These are phyloP conservation scores for Trichosporon sp. DNA, from an alignment of 1,284 basidiomycete species.

Conservation along the genomic window DNA sequence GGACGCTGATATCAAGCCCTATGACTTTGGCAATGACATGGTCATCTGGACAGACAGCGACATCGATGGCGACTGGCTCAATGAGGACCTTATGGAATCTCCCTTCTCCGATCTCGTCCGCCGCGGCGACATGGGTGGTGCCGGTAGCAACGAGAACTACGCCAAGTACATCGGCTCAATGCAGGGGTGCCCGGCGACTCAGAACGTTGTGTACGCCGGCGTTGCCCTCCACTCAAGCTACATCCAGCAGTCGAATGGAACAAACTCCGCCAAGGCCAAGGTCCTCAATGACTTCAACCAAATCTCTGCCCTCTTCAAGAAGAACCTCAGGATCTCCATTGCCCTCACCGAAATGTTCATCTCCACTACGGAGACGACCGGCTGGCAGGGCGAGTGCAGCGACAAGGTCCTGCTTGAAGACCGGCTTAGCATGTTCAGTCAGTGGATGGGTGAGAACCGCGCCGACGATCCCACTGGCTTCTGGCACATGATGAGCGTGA, in stretches of 20 bases:
- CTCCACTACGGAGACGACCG: constrained; percentile 40
- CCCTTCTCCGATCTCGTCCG: constrained; percentile 7
- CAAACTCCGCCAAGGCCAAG: constrained; percentile 43
- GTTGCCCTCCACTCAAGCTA: constrained; percentile 86
- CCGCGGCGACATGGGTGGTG: constrained; percentile 31
- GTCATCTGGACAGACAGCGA: constrained; percentile 60
- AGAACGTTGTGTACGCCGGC: constrained; percentile 67
- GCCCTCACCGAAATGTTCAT: constrained; percentile 66
- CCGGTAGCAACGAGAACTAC: constrained; percentile 54
- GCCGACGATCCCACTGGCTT: constrained; percentile 66
- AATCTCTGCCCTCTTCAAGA: constrained; percentile 70
- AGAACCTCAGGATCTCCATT: constrained; percentile 77
- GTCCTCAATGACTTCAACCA: constrained; percentile 65
- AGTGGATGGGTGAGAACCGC: constrained; percentile 66
- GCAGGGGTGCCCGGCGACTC: constrained; percentile 66
- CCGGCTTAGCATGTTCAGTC: constrained; percentile 71
- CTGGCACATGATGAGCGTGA: constrained; percentile 85
- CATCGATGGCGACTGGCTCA: constrained; percentile 17
- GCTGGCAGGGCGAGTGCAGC: constrained; percentile 52
- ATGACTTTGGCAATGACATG: constrained; percentile 54
- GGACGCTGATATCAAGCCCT: constrained; percentile 54
- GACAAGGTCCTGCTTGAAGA: constrained; percentile 56
- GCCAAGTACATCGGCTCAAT: constrained; percentile 61
- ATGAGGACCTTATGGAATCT: constrained; percentile 15
- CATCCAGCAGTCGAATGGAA: constrained; percentile 4